Base-by-base conservation (phyloP, 495 filamentous ascomycete species). In the Aspergillus steynii region DNA sequence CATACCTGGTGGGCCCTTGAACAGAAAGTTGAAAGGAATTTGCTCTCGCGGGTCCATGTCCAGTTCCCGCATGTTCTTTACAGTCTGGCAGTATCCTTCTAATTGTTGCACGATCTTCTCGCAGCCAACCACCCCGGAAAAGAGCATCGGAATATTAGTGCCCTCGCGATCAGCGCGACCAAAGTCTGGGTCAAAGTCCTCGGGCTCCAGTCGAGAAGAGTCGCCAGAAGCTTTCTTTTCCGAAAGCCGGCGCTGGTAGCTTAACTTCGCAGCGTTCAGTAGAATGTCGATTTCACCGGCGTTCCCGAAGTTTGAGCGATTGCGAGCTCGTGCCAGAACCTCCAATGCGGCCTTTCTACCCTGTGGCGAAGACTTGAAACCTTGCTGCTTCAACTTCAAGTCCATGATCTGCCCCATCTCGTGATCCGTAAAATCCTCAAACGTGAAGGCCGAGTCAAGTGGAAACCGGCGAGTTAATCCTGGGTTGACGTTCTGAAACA, bases 401-500 rank as follows among this genome's bases (percentile, higher is more conserved):
- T 86, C 58, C 1, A 74, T 27, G 25, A 93, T 88, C 34, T 74
- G 54, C 2, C 70, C 60, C 1, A 94, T 71, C 61, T 92, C 83
- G 0, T 66, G 64, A 8, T 88, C 78, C 0, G 73, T 79, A 65
- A 90, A 93, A 61, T 92, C 88, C 49, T 91, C 83, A 64, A 95
- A 93, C 1, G 63, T 61, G 56, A 96, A 94, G 0, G 84, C 88
- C 4, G 78, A 72, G 0, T 81, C 76, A 0, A 91, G 73, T 0
- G 85, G 85, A 59, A 96, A 95, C 8, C 90, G 80, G 53, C 91
- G 80, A 4, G 71, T 74, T 3, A 96, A 78, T 0, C 91, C 91
- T 0, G 90, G 89, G 61, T 96, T 96, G 62, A 88, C 86, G 55
- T 90, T 88, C 56, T 87, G 86, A 61, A 96, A 90, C 90, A 95